A percentile compares a stretch with the other conserved stretches of the same genome.
These are phyloP conservation scores for Xylaria polymorpha DNA, from an alignment of 2,329 filamentous ascomycete species.

Conservation along the genomic window DNA sequence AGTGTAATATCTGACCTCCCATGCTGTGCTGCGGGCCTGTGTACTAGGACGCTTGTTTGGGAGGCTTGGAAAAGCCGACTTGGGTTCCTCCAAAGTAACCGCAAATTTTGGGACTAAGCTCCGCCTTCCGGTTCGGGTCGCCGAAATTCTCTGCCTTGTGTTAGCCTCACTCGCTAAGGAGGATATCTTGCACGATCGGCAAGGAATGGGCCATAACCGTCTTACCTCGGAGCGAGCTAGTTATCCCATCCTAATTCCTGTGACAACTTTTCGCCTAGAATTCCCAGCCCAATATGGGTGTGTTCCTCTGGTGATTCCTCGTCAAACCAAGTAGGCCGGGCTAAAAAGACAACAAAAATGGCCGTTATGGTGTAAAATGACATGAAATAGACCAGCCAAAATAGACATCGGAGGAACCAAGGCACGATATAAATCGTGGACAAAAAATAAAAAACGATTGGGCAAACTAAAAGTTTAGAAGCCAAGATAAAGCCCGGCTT, in stretches of 20 bases:
- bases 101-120: conserved; percentile 29
- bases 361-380: conserved; percentile 25
- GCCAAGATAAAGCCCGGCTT: conserved; percentile 28
- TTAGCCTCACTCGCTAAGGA: too few species aligned
- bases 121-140: conserved; percentile 26
- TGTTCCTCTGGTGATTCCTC: conserved; percentile 33
- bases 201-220: conserved; percentile 31
- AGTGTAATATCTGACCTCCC: conserved; percentile 23
- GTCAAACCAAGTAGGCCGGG: conserved; percentile 32
- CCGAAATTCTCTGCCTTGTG: conserved; percentile 31
- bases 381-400: conserved; percentile 30
- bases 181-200: conserved; percentile 33
- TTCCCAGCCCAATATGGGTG: conserved; percentile 21
- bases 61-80: too few species aligned
- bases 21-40: conserved; percentile 29
- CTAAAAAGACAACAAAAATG: conserved; percentile 31
- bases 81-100: too few species aligned
- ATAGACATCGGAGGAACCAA: conserved; percentile 30
- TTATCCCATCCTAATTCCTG: conserved; percentile 31
- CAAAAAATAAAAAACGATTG: conserved; percentile 31
- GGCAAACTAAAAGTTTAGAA: conserved; percentile 32
- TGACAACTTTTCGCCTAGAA: conserved; percentile 31
- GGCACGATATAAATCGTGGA: conserved; percentile 26
- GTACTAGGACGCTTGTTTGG: too few species aligned
- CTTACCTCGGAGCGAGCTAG: conserved; percentile 22